These are phyloP conservation scores for Aspergillus olivimuriae DNA, from an alignment of 495 filamentous ascomycete genomes.

Conservation along the genomic window DNA sequence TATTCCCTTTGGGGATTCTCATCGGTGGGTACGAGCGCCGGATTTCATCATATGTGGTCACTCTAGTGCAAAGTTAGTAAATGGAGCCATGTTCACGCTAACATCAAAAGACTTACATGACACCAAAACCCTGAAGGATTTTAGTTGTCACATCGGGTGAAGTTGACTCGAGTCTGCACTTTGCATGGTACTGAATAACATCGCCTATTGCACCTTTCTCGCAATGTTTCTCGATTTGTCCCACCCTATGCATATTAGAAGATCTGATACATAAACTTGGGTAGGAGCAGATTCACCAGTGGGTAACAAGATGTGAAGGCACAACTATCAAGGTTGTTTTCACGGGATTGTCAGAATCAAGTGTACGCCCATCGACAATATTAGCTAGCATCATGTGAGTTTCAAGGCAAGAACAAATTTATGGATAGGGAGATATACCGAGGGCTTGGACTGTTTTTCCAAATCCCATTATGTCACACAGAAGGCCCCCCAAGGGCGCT, in stretches of 20 bases:
- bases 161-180: background rate
- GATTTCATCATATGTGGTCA: slow-evolving; percentile 52
- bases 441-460: slow-evolving; percentile 54
- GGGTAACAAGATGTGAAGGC: slow-evolving; percentile 31
- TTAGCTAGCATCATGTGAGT: slow-evolving; percentile 22
- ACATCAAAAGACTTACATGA: slow-evolving; percentile 16
- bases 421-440: too few relatives aligned
- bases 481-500: slow-evolving; percentile 46
- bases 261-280: background rate
- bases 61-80: slow-evolving; percentile 10
- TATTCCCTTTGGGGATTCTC: slow-evolving; percentile 18
- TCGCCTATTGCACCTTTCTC: slow-evolving; percentile 10
- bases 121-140: slow-evolving; percentile 13
- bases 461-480: slow-evolving; percentile 58
- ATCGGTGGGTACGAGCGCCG: slow-evolving; percentile 40
- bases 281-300: slow-evolving; percentile 26
- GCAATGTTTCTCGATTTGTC: slow-evolving; percentile 35
- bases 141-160: background rate
- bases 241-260: slow-evolving; percentile 13
- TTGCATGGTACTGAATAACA: slow-evolving; percentile 13
- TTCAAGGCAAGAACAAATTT: background rate
- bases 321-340: slow-evolving; percentile 48
- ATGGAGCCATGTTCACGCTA: background rate
- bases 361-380: slow-evolving; percentile 41
- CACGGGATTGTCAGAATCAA: slow-evolving; percentile 10